Conservation (phyloP, 768 basidiomycete genomes). For the Tricholoma furcatifolium region DNA sequence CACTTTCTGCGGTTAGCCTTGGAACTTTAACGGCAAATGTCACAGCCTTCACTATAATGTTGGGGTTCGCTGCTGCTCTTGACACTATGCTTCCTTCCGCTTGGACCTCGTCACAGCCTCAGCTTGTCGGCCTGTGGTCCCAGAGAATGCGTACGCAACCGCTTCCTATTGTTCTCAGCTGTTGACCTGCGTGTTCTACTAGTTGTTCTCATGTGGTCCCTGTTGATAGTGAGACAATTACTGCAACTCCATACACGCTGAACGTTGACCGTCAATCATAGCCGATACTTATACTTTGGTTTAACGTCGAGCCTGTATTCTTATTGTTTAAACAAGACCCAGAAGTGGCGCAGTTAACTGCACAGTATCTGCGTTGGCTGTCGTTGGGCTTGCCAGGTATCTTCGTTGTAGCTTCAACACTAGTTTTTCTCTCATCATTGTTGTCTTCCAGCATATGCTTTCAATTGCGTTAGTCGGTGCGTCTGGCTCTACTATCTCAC, state of each 20-base stretch:
- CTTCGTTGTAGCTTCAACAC: neutral
- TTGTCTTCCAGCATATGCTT: slow-evolving; percentile 39
- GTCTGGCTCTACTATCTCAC: slow-evolving; percentile 3
- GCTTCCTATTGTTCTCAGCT: neutral
- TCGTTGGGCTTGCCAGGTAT: slow-evolving; percentile 72
- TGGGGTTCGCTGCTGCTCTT: slow-evolving; percentile 78
- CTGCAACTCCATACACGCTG: slow-evolving; percentile 18
- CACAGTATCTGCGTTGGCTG: slow-evolving; percentile 71
- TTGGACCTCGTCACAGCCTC: slow-evolving; percentile 85
- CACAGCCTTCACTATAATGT: slow-evolving; percentile 77
- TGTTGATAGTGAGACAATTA: slow-evolving; percentile 48
- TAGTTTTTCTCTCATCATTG: slow-evolving; percentile 1
- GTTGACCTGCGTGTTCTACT: neutral
- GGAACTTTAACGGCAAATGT: slow-evolving; percentile 72
- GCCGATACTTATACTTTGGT: slow-evolving; percentile 71
- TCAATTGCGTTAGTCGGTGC: slow-evolving; percentile 47
- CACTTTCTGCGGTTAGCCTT: slow-evolving; percentile 79
- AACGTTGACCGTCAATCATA: slow-evolving; percentile 25
- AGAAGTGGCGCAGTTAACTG: slow-evolving; percentile 75
- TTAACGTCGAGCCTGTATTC: slow-evolving; percentile 77
- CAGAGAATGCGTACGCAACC: slow-evolving; percentile 69
- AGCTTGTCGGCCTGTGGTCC: slow-evolving; percentile 90
- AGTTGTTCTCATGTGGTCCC: slow-evolving; percentile 60
- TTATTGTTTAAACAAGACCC: slow-evolving; percentile 76
- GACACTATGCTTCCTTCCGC: slow-evolving; percentile 94